Evolutionary conservation across 2,329 filamentous ascomycete genomes (phyloP), one percentile per base, ranked within the genome.

Genomic region (Trichophyton schoenleinii): DNA sequence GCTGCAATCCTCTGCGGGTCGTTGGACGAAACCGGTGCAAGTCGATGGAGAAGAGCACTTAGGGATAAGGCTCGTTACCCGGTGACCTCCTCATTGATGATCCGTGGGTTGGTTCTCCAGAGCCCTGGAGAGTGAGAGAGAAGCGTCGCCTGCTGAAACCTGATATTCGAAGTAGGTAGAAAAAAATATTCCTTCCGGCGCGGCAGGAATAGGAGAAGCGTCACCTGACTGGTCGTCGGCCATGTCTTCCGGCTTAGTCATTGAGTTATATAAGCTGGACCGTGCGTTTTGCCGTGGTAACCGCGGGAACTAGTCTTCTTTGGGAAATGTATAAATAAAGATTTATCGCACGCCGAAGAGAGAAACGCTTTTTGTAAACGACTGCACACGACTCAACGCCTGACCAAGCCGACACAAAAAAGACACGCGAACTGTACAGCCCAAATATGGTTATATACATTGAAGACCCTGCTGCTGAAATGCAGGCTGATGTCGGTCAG

Each of bases 281-380:
- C 36, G 57, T 42, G 36, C 42, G 36, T 18, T 18, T 57, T 60
- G 57, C 36, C 48, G 11, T 46, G 49, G 57, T 48, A 60, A 62
- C 61, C 11, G 9, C 15, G 36, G 22, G 6, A n/a, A 20, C 61
- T 60, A 62, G 5, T 8, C 61, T 13, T 3, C 31, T 46, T 59
- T 62, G 28, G 61, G 61, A 60, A 60, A 46, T 57, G 49, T 57
- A 58, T 59, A 60, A 62, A 62, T 58, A 62, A 48, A 59, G 31
- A 8, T 36, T 25, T 18, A 70, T 34, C 15, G 18, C 52, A 7
- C 6, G 11, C n/a, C 11, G 46, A 31, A 31, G 28, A 28, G 25
- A 52, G 46, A 8, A 28, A 20, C 15, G 5, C 18, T 52, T 15
- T 15, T 25, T 52, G 11, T 46, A 15, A 20, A 46, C 42, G 18